phyloP scores from a whole-genome alignment of 1,139 yeast species.

The Neolecta irregularis region DNA sequence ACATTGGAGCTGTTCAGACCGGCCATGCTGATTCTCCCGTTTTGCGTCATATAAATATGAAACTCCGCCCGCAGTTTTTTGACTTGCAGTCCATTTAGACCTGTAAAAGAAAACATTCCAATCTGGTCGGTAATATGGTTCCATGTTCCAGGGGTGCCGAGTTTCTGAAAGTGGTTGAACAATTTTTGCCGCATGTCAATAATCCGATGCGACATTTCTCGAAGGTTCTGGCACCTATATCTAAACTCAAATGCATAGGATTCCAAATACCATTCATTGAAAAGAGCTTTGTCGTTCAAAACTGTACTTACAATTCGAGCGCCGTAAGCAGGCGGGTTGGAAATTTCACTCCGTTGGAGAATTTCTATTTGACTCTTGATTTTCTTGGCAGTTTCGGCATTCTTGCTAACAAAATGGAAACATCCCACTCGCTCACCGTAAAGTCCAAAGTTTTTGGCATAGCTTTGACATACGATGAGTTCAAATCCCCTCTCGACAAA shows the following conservation, averaged over 20 bases:
- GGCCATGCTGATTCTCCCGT: constrained; percentile 83
- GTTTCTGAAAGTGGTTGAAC: constrained; percentile 36
- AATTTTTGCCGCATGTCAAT: constrained; percentile 48
- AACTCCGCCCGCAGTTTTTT: constrained; percentile 59
- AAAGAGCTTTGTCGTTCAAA: constrained; percentile 45
- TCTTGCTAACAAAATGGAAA: constrained; percentile 38
- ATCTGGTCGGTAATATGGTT: constrained; percentile 74
- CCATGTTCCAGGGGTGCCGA: constrained; percentile 55
- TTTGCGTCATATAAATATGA: constrained; percentile 43
- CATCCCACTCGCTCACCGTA: constrained; percentile 95
- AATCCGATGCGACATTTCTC: constrained; percentile 62
- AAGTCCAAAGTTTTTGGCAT: constrained; percentile 93
- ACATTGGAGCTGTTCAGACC: constrained; percentile 76
- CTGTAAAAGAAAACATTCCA: constrained; percentile 96
- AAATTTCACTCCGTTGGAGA: constrained; percentile 72
- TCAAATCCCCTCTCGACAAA: constrained; percentile 32
- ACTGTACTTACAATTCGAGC: constrained; percentile 73
- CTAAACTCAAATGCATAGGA: no score
- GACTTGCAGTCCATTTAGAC: constrained; percentile 66
- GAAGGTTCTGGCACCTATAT: constrained; percentile 48
- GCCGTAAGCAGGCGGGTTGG: constrained; percentile 92
- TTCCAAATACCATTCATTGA: constrained; percentile 55
- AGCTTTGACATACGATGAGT: constrained; percentile 68
- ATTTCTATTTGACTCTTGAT: constrained; percentile 67
- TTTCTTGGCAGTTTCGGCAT: constrained; percentile 23